These are phyloP conservation scores for Tylopilus rubrobrunneus DNA, from an alignment of 768 basidiomycete genomes.

Conservation along the genomic window DNA sequence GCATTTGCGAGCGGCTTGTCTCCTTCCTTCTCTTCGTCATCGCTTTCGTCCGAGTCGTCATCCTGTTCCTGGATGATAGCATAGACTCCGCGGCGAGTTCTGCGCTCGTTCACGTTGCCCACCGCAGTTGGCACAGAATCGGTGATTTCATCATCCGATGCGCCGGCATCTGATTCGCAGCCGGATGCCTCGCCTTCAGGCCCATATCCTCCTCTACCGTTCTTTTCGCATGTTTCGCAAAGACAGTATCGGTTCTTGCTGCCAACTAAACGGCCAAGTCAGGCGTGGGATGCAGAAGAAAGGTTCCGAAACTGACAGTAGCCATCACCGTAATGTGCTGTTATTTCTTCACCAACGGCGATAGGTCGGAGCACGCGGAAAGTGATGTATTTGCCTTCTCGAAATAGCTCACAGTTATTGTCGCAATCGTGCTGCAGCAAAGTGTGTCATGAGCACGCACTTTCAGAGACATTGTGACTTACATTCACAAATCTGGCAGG, in stretches of 20 bases:
- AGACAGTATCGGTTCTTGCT: slow-evolving; percentile 71
- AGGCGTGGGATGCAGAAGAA: slow-evolving; percentile 20
- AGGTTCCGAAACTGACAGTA: slow-evolving; percentile 62
- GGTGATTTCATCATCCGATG: slow-evolving; percentile 31
- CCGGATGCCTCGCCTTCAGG: slow-evolving; percentile 48
- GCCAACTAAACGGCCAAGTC: slow-evolving; percentile 48
- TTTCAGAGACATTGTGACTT: slow-evolving; percentile 31
- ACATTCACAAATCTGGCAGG: slow-evolving; percentile 93
- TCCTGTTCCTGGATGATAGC: slow-evolving; percentile 59
- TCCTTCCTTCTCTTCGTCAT: slow-evolving; percentile 49
- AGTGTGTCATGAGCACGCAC: background rate
- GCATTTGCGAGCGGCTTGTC: slow-evolving; percentile 46
- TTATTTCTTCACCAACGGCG: slow-evolving; percentile 79
- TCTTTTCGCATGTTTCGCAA: slow-evolving; percentile 83
- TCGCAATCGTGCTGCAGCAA: slow-evolving; percentile 78
- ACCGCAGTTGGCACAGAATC: slow-evolving; percentile 41
- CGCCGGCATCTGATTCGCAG: slow-evolving; percentile 43
- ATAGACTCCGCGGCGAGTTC: slow-evolving; percentile 81
- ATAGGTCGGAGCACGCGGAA: slow-evolving; percentile 81
- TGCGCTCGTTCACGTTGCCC: slow-evolving; percentile 71
- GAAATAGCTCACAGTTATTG: slow-evolving; percentile 85
- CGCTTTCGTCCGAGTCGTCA: slow-evolving; percentile 60
- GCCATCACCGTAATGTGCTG: slow-evolving; percentile 86
- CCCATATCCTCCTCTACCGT: slow-evolving; percentile 68
- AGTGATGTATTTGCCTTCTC: slow-evolving; percentile 86